Conservation (phyloP, 148 eudicot species). For the Camellia granthamiana region DNA sequence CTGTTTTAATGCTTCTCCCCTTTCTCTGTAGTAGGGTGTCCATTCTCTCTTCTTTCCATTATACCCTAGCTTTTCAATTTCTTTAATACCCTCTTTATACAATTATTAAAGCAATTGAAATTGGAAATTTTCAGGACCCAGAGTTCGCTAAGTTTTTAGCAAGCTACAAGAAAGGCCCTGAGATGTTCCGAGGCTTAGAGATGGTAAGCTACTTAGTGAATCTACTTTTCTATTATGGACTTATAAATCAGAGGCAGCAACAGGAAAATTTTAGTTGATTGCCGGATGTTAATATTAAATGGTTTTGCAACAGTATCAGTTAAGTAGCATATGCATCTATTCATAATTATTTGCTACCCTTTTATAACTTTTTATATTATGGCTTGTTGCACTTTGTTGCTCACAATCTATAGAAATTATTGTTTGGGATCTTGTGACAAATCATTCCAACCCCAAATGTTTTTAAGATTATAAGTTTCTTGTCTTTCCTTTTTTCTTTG, state of each 20-base stretch:
- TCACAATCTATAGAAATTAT: not conserved
- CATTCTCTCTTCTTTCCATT: not conserved
- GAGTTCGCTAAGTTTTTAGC: constrained; percentile 49
- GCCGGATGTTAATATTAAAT: not conserved
- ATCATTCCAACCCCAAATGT: not conserved
- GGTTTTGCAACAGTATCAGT: not conserved
- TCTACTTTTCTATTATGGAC: not conserved
- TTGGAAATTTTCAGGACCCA: constrained; percentile 58
- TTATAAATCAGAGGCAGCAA: not conserved
- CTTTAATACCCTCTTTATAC: not conserved
- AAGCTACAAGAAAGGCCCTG: constrained; percentile 36
- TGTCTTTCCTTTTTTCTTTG: not conserved
- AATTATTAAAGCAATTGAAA: constrained; percentile 6
- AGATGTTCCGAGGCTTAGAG: constrained; percentile 40
- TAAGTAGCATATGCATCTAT: not conserved
- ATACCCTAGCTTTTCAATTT: not conserved
- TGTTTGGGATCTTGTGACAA: not conserved
- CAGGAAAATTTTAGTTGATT: not conserved
- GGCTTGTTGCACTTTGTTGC: not conserved
- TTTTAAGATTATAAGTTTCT: not conserved
- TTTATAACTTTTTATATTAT: not conserved
- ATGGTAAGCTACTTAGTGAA: constrained; percentile 40
- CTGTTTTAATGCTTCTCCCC: not conserved
- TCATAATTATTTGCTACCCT: not conserved
- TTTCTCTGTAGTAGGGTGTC: not conserved